Evolutionary conservation across 495 filamentous ascomycete species (phyloP).

Genomic region (Penicillium manginii): DNA sequence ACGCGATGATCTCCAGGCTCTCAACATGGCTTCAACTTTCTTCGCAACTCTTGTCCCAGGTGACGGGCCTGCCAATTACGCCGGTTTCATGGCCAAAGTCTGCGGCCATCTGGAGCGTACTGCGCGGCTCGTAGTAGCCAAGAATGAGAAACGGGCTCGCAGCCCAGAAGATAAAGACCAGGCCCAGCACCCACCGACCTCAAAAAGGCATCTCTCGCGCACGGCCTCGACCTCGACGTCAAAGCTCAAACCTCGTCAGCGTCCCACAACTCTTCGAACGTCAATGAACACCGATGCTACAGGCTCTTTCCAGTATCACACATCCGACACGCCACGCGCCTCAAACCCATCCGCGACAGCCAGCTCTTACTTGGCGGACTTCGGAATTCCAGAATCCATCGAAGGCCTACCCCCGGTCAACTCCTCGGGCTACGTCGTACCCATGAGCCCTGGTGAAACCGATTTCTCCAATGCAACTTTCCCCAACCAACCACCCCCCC

Average conservation of each 20-base stretch:
- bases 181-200: slow-evolving; percentile 11
- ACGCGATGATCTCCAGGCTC: slow-evolving; percentile 80
- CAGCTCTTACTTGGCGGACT: slow-evolving; percentile 8
- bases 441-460: slow-evolving; percentile 28
- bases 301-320: slow-evolving; percentile 6
- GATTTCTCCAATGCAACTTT: neutral
- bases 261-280: slow-evolving; percentile 16
- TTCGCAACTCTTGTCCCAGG: slow-evolving; percentile 68
- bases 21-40: slow-evolving; percentile 88
- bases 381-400: slow-evolving; percentile 36
- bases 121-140: slow-evolving; percentile 82
- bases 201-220: slow-evolving; percentile 18
- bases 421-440: slow-evolving; percentile 45
- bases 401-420: slow-evolving; percentile 45
- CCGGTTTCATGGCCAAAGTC: slow-evolving; percentile 86
- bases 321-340: neutral
- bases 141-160: slow-evolving; percentile 63
- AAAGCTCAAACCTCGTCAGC: slow-evolving; percentile 16
- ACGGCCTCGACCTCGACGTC: slow-evolving; percentile 3
- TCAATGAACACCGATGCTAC: slow-evolving; percentile 11
- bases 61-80: slow-evolving; percentile 72
- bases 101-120: slow-evolving; percentile 91
- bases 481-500: neutral
- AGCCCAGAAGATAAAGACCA: slow-evolving; percentile 15
- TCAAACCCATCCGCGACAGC: slow-evolving; percentile 11